phyloP scores from a whole-genome alignment of 345 rosid species.

The Sonneratia caseolaris region DNA sequence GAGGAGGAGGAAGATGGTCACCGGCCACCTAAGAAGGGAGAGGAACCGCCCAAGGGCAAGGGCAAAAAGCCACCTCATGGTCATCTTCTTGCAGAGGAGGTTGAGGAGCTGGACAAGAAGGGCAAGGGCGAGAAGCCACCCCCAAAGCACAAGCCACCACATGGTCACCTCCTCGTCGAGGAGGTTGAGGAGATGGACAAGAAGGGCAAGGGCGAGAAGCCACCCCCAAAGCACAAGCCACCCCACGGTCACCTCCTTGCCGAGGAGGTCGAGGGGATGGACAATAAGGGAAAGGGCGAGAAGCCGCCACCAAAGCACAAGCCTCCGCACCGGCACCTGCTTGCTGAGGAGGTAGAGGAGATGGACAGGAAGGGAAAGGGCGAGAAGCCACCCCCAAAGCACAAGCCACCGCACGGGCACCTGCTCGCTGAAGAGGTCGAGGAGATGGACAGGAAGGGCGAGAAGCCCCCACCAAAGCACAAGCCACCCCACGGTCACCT shows the following conservation, averaged over 20 bases:
- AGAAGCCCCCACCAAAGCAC: constrained; percentile 15
- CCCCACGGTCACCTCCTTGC: constrained; percentile 3
- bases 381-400: constrained; percentile 14
- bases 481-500: constrained; percentile 10
- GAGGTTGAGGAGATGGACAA: too few species aligned
- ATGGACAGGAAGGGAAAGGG: background rate
- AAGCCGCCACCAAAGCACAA: constrained; percentile 8
- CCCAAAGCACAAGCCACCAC: background rate
- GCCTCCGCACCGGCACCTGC: constrained; percentile 4
- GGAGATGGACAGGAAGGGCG: background rate
- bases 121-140: background rate
- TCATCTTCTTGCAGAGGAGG: background rate
- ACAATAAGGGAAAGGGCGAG: background rate
- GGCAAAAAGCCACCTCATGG: background rate
- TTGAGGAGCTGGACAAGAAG: too few species aligned
- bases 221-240: constrained; percentile 15
- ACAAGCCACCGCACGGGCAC: background rate
- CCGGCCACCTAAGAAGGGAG: constrained; percentile 7
- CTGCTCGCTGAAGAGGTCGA: background rate
- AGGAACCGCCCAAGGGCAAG: constrained; percentile 9
- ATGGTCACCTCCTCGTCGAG: background rate
- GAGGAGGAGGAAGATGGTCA: constrained; percentile 13
- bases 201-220: constrained; percentile 6
- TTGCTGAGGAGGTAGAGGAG: constrained; percentile 1
- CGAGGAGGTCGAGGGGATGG: background rate